Base-by-base conservation (phyloP, 441 rosid genomes). In the Arabidopsis lyrata region DNA sequence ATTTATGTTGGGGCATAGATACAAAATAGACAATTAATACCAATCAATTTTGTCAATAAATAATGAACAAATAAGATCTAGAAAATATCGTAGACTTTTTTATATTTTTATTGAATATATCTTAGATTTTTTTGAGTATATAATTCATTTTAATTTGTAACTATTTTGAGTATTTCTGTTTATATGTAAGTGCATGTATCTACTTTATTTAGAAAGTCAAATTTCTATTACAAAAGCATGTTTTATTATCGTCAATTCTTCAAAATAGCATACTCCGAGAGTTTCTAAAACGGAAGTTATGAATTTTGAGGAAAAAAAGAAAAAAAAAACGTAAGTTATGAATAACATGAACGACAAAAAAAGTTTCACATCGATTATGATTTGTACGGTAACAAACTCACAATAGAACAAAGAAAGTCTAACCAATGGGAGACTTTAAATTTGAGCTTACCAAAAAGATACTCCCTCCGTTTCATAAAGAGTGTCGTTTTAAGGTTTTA, bases 341-440 rank as follows among this genome's bases (percentile, higher is more conserved):
- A 65, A 71, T 61, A 20, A 44, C 52, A 6, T 9, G 20, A 15
- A 60, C 10, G 63, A 61, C 36, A 45, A 52, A 35, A 47, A 39
- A 52, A 41, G 16, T 0, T 70, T 60, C 50, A 27, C 60, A 60
- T 60, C 41, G 60, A 49, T 72, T 14, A 63, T 53, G 55, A 24
- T 29, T 53, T 20, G 69, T 52, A 53, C 31, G 69, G 45, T 13
- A 22, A 45, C 35, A 63, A 45, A 24, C 27, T 24, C 31, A 29
- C 4, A 29, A 29, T 29, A 45, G 65, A 63, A 73, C 20, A 63
- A 56, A 56, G 65, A 59, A 38, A 36, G 6, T 47, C 24, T 15
- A 72, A 64, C 77, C 77, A 73, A 65, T 73, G 38, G 34, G 59
- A 73, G 72, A 73, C 72, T 56, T 73, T 57, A 65, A 36, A 73